These are phyloP conservation scores for Candida parachauliodes DNA, from an alignment of 805 yeast genomes.

Conservation along the genomic window DNA sequence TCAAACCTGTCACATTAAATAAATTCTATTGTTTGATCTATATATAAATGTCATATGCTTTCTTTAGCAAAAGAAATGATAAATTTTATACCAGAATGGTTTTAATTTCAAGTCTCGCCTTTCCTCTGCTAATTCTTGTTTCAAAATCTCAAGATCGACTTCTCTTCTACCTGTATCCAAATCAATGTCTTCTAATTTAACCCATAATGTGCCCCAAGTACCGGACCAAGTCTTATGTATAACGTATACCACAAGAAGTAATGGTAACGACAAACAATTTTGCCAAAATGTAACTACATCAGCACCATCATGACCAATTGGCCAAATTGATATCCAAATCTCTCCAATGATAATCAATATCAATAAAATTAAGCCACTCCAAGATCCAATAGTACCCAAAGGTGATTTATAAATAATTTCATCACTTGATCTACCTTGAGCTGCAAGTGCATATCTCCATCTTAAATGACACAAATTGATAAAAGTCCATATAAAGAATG, in stretches of 20 bases:
- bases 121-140: conserved; percentile 41
- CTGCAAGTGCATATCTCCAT: conserved; percentile 36
- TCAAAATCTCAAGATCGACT: conserved; percentile 33
- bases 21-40: too few relatives aligned
- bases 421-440: conserved; percentile 33
- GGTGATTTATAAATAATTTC: conserved; percentile 36
- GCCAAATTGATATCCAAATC: conserved; percentile 39
- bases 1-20: too few relatives aligned
- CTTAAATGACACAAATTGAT: conserved; percentile 39
- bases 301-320: conserved; percentile 23
- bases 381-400: conserved; percentile 36
- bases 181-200: conserved; percentile 34
- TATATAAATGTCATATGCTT: too few relatives aligned
- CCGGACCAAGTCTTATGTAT: conserved; percentile 36
- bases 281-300: conserved; percentile 45
- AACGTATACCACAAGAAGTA: conserved; percentile 42
- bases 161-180: conserved; percentile 43
- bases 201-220: conserved; percentile 26
- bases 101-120: conserved; percentile 19
- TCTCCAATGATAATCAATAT: conserved; percentile 32
- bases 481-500: conserved; percentile 41
- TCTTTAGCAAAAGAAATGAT: conserved; percentile 34
- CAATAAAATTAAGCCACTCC: conserved; percentile 29
- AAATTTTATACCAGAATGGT: conserved; percentile 33
- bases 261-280: conserved; percentile 47